Percentiles rank a stretch among this genome's conserved stretches.
phyloP scores from a whole-genome alignment of 495 filamentous ascomycete species.

The Xylaria castorea region DNA sequence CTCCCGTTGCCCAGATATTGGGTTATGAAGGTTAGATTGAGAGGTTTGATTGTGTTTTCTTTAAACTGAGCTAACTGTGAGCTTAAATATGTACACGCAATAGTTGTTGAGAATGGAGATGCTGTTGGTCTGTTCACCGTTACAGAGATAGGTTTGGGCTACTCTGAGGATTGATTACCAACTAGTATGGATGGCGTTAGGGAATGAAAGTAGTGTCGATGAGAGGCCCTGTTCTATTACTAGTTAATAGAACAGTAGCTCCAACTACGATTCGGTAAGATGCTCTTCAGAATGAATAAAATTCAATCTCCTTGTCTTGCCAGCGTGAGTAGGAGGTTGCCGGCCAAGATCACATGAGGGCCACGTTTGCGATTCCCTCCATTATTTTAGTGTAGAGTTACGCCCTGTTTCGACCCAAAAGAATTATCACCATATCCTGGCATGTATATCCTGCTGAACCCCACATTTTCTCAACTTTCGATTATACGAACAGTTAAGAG shows the following conservation, averaged over 20 bases:
- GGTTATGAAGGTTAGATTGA: constrained; percentile 9
- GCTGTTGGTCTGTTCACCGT: background rate
- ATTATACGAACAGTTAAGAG: background rate
- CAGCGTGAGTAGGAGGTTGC: background rate
- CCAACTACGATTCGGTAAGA: background rate
- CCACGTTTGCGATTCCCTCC: too few species aligned
- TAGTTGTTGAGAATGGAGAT: background rate
- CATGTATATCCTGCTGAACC: too few species aligned
- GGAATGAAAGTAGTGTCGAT: background rate
- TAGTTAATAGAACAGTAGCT: background rate
- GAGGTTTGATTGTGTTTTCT: background rate
- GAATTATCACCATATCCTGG: too few species aligned
- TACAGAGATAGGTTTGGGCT: background rate
- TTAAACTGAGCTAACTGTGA: background rate
- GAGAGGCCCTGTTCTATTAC: background rate
- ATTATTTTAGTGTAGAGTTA: too few species aligned
- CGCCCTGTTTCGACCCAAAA: too few species aligned
- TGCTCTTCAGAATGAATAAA: background rate
- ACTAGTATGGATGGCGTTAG: background rate
- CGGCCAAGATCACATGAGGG: background rate
- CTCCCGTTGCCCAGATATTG: background rate
- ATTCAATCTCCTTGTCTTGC: background rate
- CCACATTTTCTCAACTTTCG: background rate
- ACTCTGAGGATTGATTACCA: background rate
- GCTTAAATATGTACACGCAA: background rate